Percentiles rank a stretch among this genome's conserved stretches.
These are phyloP conservation scores for Miamiensis avidus DNA, from an alignment of 169 alveolate species.

Conservation along the genomic window DNA sequence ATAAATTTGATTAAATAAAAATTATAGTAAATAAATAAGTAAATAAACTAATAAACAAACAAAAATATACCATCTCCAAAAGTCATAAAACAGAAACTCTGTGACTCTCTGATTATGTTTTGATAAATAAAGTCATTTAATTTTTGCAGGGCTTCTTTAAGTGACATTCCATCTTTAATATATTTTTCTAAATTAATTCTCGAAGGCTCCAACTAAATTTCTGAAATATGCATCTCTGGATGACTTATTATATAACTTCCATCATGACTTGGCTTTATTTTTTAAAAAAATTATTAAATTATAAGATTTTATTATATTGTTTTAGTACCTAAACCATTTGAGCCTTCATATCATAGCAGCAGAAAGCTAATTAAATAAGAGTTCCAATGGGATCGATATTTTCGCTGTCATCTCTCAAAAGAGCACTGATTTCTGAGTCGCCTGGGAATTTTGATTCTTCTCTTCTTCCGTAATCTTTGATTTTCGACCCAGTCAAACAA, in stretches of 20 bases:
- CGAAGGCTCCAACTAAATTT: neutral
- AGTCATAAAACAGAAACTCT: conserved; percentile 17
- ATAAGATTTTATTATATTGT: neutral
- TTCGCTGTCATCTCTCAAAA: neutral
- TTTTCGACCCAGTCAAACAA: neutral
- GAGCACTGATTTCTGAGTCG: neutral
- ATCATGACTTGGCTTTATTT: neutral
- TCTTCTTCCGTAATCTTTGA: neutral
- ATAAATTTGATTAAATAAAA: too few species aligned
- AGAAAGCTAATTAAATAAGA: neutral
- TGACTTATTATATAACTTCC: neutral
- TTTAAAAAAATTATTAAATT: too few species aligned
- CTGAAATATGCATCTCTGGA: too few species aligned
- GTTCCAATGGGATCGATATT: neutral
- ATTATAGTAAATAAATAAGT: too few species aligned
- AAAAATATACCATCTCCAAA: neutral
- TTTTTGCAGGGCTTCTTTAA: neutral
- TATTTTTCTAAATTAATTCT: neutral
- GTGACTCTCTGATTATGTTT: neutral
- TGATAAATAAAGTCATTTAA: neutral
- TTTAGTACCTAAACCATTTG: neutral
- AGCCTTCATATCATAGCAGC: neutral
- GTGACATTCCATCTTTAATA: neutral
- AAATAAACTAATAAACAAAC: neutral
- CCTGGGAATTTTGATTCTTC: neutral